Conservation (phyloP, 352 stramenopile species). For the Globisporangium nodosum region DNA sequence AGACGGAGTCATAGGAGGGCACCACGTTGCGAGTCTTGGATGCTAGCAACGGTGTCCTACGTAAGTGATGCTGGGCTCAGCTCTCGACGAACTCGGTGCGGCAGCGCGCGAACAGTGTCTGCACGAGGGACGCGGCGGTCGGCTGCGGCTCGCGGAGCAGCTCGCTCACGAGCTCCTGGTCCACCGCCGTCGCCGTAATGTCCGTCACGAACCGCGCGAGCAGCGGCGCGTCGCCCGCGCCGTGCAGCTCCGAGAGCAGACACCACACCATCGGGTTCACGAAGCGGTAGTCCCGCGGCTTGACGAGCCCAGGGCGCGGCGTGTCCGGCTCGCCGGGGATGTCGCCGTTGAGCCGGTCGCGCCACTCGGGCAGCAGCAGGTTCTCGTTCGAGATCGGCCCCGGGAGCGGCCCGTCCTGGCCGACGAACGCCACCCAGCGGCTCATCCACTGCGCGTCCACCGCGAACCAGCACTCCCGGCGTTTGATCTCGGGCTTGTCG, state of each 20-base stretch:
- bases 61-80: background rate
- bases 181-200: constrained; percentile 34
- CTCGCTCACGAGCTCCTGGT: constrained; percentile 22
- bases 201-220: constrained; percentile 26
- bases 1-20: too few species aligned
- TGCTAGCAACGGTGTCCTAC: too few species aligned
- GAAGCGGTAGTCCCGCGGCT: constrained; percentile 56
- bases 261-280: constrained; percentile 77
- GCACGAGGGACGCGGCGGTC: constrained; percentile 35
- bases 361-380: constrained; percentile 39
- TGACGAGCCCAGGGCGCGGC: constrained; percentile 33
- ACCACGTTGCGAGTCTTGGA: too few species aligned
- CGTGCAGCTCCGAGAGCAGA: constrained; percentile 58
- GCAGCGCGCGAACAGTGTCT: constrained; percentile 37
- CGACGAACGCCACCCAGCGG: constrained; percentile 53
- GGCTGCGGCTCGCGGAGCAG: constrained; percentile 38
- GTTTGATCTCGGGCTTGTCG: constrained; percentile 44
- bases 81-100: constrained; percentile 16
- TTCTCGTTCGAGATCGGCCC: constrained; percentile 62
- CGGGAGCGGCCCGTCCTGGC: constrained; percentile 37
- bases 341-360: constrained; percentile 19
- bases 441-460: constrained; percentile 63
- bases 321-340: constrained; percentile 34
- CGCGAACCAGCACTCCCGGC: constrained; percentile 72
- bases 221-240: constrained; percentile 39